These are phyloP conservation scores for Pythium angustatum DNA, from an alignment of 352 stramenopile species.

Conservation along the genomic window DNA sequence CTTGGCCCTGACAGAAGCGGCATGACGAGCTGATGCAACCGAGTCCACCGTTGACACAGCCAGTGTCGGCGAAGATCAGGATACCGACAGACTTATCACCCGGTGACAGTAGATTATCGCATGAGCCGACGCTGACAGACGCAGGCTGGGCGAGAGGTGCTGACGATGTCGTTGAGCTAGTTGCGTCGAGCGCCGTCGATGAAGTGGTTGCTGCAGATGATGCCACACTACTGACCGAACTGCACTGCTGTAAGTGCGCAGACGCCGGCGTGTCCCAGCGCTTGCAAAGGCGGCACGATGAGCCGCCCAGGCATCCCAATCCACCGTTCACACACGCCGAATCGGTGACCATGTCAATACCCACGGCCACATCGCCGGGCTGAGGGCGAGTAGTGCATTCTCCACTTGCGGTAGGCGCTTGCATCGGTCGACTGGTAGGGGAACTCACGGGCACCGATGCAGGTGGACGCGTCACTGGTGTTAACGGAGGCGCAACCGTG, in stretches of 20 bases:
- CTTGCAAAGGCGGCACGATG: slow-evolving; percentile 14
- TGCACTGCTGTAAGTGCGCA: slow-evolving; percentile 1
- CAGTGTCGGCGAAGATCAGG: slow-evolving; percentile 2
- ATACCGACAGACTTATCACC: slow-evolving; percentile 13
- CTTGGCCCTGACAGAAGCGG: slow-evolving; percentile 12
- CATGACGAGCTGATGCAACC: slow-evolving; percentile 14
- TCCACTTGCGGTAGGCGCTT: neutral
- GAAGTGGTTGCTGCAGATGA: neutral
- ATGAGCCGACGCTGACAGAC: neutral
- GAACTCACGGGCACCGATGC: neutral
- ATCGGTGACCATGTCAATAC: slow-evolving; percentile 23
- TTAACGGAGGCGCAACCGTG: neutral
- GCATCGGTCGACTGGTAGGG: neutral
- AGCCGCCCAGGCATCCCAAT: slow-evolving; percentile 6
- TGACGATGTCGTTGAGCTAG: neutral
- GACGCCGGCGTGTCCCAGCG: slow-evolving; percentile 3
- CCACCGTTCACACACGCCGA: slow-evolving; percentile 9
- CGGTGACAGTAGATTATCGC: neutral
- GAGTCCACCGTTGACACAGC: slow-evolving; percentile 11
- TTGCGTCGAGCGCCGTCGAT: neutral
- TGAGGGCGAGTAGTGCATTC: neutral
- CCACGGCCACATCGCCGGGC: slow-evolving; percentile 31
- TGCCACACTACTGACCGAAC: neutral
- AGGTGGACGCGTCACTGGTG: neutral
- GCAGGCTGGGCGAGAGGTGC: neutral